A percentile compares a stretch with the other conserved stretches of the same genome.
phyloP scores from a whole-genome alignment of 768 basidiomycete species.

The Mycena pura region DNA sequence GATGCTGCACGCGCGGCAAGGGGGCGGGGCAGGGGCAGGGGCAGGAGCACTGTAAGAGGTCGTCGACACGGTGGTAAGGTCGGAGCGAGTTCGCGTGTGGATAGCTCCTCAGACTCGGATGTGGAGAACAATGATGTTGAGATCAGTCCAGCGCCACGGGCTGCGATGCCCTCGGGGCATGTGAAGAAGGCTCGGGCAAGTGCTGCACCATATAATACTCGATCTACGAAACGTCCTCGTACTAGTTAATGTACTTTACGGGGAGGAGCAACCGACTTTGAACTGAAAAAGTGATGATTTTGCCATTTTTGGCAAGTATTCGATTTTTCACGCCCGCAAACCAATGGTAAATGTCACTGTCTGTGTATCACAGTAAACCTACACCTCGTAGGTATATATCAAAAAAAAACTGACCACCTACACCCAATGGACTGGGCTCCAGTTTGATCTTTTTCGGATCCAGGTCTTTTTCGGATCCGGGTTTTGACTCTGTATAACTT shows the following conservation, averaged over 20 bases:
- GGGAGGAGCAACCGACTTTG: neutral
- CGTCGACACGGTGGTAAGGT: neutral
- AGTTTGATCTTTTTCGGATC: too few relatives aligned
- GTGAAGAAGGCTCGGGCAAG: neutral
- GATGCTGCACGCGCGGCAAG: neutral
- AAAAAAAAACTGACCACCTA: too few relatives aligned
- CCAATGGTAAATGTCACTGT: too few relatives aligned
- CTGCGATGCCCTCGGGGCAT: neutral
- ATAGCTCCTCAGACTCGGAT: neutral
- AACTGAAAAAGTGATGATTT: neutral
- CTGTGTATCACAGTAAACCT: too few relatives aligned
- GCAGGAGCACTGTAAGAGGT: neutral
- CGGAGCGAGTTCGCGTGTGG: too few relatives aligned
- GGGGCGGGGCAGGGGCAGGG: too few relatives aligned
- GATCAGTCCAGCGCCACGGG: neutral
- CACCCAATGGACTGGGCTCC: too few relatives aligned
- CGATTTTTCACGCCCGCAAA: neutral
- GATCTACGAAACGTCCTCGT: neutral
- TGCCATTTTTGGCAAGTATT: neutral
- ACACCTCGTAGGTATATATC: too few relatives aligned
- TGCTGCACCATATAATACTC: neutral
- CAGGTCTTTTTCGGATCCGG: too few relatives aligned
- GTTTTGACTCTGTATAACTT: too few relatives aligned
- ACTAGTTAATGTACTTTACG: neutral
- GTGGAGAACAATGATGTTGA: neutral